phyloP scores from a whole-genome alignment of 805 yeast species.

The Ogataea paradorogensis region DNA sequence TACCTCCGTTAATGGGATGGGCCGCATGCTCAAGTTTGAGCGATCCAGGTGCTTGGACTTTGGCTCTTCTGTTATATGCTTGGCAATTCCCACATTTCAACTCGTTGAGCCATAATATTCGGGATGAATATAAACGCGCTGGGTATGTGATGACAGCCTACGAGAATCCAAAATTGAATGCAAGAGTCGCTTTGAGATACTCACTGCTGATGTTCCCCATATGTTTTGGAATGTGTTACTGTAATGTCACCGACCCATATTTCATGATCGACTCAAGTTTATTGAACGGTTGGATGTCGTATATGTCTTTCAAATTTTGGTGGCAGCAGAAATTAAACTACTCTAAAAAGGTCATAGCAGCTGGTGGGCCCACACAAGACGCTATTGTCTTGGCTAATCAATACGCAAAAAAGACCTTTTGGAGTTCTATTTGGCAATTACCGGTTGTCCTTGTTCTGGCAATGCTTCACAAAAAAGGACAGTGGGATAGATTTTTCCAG shows the following conservation, averaged over 20 bases:
- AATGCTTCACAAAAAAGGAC: slow-evolving; percentile 91
- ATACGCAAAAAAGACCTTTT: slow-evolving; percentile 81
- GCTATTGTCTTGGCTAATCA: slow-evolving; percentile 58
- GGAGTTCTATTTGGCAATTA: slow-evolving; percentile 93
- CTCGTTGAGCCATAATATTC: slow-evolving; percentile 81
- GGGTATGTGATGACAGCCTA: slow-evolving; percentile 98
- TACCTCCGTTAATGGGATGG: slow-evolving; percentile 99
- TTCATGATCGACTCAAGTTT: slow-evolving; percentile 80
- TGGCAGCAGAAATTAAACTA: slow-evolving; percentile 69
- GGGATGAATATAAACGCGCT: slow-evolving; percentile 84
- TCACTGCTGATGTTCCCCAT: slow-evolving; percentile 92
- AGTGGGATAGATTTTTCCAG: slow-evolving; percentile 74
- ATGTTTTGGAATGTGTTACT: slow-evolving; percentile 78
- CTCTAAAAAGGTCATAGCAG: slow-evolving; percentile 32
- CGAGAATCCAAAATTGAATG: slow-evolving; percentile 86
- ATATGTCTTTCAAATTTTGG: slow-evolving; percentile 81
- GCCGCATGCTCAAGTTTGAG: slow-evolving; percentile 78
- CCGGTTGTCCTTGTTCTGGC: slow-evolving; percentile 89
- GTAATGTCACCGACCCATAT: slow-evolving; percentile 75
- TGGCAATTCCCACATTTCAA: slow-evolving; percentile 99
- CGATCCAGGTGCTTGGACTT: slow-evolving; percentile 93
- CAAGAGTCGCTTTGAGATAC: slow-evolving; percentile 88
- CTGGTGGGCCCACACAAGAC: slow-evolving; percentile 46
- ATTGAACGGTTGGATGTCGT: slow-evolving; percentile 83
- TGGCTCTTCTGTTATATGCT: slow-evolving; percentile 85